phyloP scores from a whole-genome alignment of 768 basidiomycete genomes.

The Termitomyces sp. region DNA sequence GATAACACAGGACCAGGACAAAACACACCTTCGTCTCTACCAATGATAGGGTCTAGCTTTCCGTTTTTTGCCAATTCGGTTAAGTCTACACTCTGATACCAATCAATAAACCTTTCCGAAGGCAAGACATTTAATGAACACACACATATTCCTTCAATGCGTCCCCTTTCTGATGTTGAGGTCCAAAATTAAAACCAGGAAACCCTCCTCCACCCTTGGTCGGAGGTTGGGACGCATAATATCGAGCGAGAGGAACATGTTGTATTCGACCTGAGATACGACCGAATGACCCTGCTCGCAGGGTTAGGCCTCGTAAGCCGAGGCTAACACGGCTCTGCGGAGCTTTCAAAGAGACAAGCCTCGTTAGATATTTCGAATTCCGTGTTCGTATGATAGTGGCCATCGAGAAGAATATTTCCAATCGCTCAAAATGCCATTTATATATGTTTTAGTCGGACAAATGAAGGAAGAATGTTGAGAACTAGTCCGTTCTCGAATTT shows the following conservation, averaged over 20 bases:
- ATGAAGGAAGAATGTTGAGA: background rate
- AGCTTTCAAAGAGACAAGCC: background rate
- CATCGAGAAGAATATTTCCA: background rate
- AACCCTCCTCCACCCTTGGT: constrained; percentile 39
- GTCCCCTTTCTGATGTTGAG: constrained; percentile 73
- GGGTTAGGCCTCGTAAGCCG: constrained; percentile 3
- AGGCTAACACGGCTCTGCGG: constrained; percentile 3
- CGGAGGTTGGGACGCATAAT: constrained; percentile 43
- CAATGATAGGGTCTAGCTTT: constrained; percentile 88
- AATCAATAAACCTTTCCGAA: background rate
- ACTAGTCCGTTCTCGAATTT: constrained; percentile 3
- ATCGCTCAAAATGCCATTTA: background rate
- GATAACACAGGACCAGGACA: background rate
- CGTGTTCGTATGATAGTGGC: constrained; percentile 1
- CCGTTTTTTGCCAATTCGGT: constrained; percentile 81
- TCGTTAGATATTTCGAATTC: background rate
- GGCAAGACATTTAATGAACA: background rate
- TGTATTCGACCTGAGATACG: background rate
- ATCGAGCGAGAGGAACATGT: constrained; percentile 16
- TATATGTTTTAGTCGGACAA: background rate
- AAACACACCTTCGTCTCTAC: constrained; percentile 69
- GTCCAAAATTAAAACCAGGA: constrained; percentile 53
- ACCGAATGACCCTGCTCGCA: constrained; percentile 6
- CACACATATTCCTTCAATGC: constrained; percentile 73
- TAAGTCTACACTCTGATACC: constrained; percentile 65